Evolutionary conservation across 2,329 filamentous ascomycete genomes (phyloP).

Genomic region (Fusarium pseudonygamai): DNA sequence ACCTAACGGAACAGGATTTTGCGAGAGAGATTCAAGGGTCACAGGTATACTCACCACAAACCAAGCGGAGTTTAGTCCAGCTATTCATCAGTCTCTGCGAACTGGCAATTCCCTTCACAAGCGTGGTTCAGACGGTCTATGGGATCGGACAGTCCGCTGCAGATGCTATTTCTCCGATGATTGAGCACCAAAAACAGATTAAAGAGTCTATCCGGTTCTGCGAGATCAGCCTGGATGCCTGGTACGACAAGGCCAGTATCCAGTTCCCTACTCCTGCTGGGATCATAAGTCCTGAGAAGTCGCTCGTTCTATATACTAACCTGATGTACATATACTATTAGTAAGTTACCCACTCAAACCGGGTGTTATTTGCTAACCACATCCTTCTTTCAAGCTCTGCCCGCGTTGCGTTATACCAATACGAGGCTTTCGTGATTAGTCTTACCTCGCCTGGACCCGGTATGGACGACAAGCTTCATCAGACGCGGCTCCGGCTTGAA

Average conservation of each 20-base stretch:
- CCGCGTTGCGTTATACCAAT: neutral
- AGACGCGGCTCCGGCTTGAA: neutral
- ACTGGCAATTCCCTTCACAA: neutral
- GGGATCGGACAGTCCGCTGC: neutral
- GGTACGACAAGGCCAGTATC: slow-evolving; percentile 4
- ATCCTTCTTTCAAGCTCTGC: neutral
- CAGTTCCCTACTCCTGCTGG: slow-evolving; percentile 14
- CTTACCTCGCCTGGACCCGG: rapidly evolving
- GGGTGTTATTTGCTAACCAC: rapidly evolving
- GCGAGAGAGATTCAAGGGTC: rapidly evolving
- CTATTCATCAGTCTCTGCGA: neutral
- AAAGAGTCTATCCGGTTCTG: neutral
- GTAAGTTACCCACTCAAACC: rapidly evolving
- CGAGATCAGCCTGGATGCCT: neutral
- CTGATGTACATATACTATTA: slow-evolving; percentile 28
- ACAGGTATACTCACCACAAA: neutral
- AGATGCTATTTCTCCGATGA: neutral
- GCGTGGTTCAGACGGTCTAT: neutral
- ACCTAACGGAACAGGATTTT: neutral
- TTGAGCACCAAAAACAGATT: rapidly evolving
- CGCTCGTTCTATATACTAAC: slow-evolving; percentile 15
- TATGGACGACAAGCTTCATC: neutral
- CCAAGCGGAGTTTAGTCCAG: rapidly evolving
- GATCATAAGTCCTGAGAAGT: neutral
- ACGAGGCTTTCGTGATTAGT: neutral